Evolutionary conservation across 768 basidiomycete genomes (phyloP).

Genomic region (Naganishia friedmannii): DNA sequence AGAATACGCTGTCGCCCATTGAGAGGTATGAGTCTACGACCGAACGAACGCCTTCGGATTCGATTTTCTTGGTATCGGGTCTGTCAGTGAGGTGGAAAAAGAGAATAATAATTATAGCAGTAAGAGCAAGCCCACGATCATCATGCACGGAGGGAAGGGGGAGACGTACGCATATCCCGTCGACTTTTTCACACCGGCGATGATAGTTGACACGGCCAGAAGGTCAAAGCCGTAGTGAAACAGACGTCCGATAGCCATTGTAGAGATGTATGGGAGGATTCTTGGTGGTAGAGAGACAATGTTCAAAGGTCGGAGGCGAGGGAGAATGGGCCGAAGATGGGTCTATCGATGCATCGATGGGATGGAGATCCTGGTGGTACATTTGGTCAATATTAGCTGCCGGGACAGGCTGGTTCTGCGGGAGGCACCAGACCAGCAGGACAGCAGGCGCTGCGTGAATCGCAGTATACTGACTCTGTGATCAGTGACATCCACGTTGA

Average conservation of each 20-base stretch:
- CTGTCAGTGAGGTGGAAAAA: constrained; percentile 60
- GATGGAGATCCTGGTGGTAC: no score
- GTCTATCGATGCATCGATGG: not conserved
- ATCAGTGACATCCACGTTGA: no score
- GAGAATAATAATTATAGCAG: no score
- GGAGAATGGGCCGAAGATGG: not conserved
- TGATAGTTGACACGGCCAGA: constrained; percentile 76
- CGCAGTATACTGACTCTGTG: no score
- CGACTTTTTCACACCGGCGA: constrained; percentile 85
- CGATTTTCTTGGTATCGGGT: constrained; percentile 64
- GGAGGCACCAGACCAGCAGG: no score
- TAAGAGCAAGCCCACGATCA: no score
- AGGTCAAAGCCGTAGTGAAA: constrained; percentile 81
- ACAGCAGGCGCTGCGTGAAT: no score
- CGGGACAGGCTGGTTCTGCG: no score
- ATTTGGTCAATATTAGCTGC: no score
- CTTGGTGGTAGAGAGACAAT: not conserved
- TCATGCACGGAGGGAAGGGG: not conserved
- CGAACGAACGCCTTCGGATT: constrained; percentile 72
- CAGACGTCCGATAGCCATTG: constrained; percentile 64
- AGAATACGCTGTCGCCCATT: constrained; percentile 84
- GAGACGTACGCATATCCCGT: constrained; percentile 80
- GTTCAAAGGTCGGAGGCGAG: not conserved
- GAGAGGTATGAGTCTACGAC: constrained; percentile 78
- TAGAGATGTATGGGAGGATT: not conserved